Evolutionary conservation across 495 filamentous ascomycete genomes (phyloP).

Genomic region (Parmelia sp.): DNA sequence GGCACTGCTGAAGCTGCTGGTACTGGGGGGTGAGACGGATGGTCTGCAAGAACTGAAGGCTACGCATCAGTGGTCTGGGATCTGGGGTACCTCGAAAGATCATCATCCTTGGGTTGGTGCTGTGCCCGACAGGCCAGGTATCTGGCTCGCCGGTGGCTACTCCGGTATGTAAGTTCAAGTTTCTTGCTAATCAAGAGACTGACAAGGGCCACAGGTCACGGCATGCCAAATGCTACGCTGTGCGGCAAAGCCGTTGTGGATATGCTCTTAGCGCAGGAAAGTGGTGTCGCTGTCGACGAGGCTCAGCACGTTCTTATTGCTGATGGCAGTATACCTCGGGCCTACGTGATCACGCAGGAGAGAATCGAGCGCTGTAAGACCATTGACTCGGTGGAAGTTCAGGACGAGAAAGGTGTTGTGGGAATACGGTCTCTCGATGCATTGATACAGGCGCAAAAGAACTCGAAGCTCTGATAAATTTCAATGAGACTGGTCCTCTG

Average conservation of each 20-base stretch:
- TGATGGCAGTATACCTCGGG: conserved; percentile 26
- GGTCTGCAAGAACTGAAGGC: conserved; percentile 44
- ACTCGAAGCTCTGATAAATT: neutral
- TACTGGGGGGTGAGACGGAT: conserved; percentile 32
- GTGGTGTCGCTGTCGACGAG: conserved; percentile 18
- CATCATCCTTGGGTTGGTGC: conserved; percentile 60
- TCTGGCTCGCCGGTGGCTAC: conserved; percentile 58
- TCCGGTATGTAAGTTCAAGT: conserved; percentile 33
- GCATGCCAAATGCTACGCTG: conserved; percentile 72
- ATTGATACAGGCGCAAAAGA: neutral
- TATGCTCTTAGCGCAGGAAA: conserved; percentile 49
- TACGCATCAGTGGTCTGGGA: conserved; percentile 68
- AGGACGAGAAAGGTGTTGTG: conserved; percentile 11
- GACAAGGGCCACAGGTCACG: conserved; percentile 44
- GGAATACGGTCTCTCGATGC: neutral
- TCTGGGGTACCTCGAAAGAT: conserved; percentile 74
- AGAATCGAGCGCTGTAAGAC: conserved; percentile 18
- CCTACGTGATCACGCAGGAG: conserved; percentile 19
- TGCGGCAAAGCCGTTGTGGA: conserved; percentile 59
- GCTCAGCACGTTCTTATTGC: conserved; percentile 33
- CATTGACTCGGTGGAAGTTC: conserved; percentile 20
- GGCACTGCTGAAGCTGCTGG: conserved; percentile 38
- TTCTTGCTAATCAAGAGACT: too few relatives aligned
- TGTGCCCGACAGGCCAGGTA: conserved; percentile 43
- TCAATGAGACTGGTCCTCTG: too few relatives aligned